Evolutionary conservation across 805 yeast genomes (phyloP).

Genomic region (Grigorovia transvaalensis): DNA sequence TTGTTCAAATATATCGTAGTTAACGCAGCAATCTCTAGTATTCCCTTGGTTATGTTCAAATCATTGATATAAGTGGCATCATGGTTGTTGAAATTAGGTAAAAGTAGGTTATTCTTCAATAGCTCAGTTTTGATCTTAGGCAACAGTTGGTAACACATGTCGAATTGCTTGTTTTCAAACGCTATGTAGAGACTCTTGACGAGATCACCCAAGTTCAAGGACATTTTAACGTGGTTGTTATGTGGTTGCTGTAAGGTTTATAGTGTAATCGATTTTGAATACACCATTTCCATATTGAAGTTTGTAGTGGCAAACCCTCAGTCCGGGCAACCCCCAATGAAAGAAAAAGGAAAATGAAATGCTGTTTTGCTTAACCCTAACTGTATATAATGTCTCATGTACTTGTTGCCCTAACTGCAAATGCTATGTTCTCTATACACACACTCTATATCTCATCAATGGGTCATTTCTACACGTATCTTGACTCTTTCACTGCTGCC

Average conservation of each 20-base stretch:
- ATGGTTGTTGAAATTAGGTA: slow-evolving; percentile 40
- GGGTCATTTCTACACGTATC: slow-evolving; percentile 36
- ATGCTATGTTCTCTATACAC: background rate
- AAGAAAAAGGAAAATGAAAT: too few species aligned
- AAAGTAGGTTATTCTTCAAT: slow-evolving; percentile 64
- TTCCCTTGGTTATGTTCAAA: slow-evolving; percentile 65
- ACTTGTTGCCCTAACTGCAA: slow-evolving; percentile 8
- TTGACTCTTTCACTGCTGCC: slow-evolving; percentile 42
- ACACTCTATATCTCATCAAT: slow-evolving; percentile 13
- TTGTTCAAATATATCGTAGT: slow-evolving; percentile 57
- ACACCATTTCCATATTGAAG: too few species aligned
- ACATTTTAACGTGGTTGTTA: background rate
- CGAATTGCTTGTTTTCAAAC: slow-evolving; percentile 54
- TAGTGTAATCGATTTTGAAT: too few species aligned
- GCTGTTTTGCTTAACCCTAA: too few species aligned
- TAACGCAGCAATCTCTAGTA: slow-evolving; percentile 82
- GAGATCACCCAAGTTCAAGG: slow-evolving; percentile 45
- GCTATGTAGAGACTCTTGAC: slow-evolving; percentile 59
- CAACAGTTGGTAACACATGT: slow-evolving; percentile 47
- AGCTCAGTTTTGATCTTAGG: slow-evolving; percentile 70
- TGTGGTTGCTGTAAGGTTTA: too few species aligned
- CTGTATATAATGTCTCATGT: too few species aligned
- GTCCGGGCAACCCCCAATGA: slow-evolving; percentile 18
- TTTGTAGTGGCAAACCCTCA: background rate
- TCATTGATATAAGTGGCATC: slow-evolving; percentile 43